phyloP scores from a whole-genome alignment of 1,139 yeast genomes.

The Pneumocystis murina region DNA sequence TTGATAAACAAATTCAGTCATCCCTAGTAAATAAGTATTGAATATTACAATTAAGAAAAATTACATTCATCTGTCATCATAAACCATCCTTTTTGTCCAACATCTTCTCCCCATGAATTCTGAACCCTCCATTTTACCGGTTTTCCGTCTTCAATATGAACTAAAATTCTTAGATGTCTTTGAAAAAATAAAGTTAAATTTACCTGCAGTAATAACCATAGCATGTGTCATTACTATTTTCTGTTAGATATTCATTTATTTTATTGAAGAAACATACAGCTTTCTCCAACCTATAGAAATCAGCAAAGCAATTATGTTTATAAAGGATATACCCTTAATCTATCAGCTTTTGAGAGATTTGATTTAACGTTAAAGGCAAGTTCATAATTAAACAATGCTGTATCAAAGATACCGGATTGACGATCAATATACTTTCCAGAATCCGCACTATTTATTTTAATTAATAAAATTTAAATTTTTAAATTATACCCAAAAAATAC shows the following conservation, averaged over 20 bases:
- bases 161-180: constrained; percentile 18
- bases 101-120: constrained; percentile 53
- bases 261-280: constrained; percentile 33
- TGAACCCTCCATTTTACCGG: constrained; percentile 58
- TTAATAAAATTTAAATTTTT: background rate
- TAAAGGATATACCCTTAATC: background rate
- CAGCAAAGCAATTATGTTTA: background rate
- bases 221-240: constrained; percentile 56
- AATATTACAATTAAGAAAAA: background rate
- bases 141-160: constrained; percentile 34
- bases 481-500: constrained; percentile 49
- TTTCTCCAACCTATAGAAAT: constrained; percentile 29
- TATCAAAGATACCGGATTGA: constrained; percentile 39
- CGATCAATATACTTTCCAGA: constrained; percentile 44
- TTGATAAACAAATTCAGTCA: constrained; percentile 51
- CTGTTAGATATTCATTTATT: constrained; percentile 25
- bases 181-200: background rate
- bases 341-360: background rate
- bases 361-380: constrained; percentile 34
- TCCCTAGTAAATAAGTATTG: constrained; percentile 26
- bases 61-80: constrained; percentile 42
- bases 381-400: constrained; percentile 39
- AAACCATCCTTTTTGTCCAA: constrained; percentile 47
- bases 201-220: constrained; percentile 43
- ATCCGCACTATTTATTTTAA: constrained; percentile 16